Conservation (phyloP, 2,329 filamentous ascomycete species). For the Stemphylium beticola region DNA sequence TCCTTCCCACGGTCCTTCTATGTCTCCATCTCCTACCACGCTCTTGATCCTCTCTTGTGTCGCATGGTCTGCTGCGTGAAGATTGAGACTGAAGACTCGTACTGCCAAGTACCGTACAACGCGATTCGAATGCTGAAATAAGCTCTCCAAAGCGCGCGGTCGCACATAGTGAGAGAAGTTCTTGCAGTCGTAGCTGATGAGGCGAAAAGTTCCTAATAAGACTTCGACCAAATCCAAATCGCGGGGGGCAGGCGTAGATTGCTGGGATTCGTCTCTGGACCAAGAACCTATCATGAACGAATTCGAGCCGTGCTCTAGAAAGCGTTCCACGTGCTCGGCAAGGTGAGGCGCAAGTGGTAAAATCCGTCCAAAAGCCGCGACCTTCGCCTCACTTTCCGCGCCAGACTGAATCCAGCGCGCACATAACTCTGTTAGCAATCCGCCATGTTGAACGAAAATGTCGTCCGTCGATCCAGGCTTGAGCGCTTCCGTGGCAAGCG, state of each 20-base stretch:
- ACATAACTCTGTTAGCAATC: slow-evolving; percentile 80
- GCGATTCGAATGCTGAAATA: slow-evolving; percentile 66
- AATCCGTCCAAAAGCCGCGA: slow-evolving; percentile 78
- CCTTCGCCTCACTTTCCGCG: slow-evolving; percentile 45
- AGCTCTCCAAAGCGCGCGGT: slow-evolving; percentile 69
- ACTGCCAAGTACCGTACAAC: slow-evolving; percentile 81
- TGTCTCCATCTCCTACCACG: slow-evolving; percentile 67
- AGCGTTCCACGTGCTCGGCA: slow-evolving; percentile 70
- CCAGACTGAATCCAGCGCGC: slow-evolving; percentile 72
- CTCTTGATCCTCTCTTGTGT: slow-evolving; percentile 72
- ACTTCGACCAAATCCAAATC: slow-evolving; percentile 47
- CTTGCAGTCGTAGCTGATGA: slow-evolving; percentile 76
- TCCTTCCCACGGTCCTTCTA: slow-evolving; percentile 78
- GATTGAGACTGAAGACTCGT: slow-evolving; percentile 77
- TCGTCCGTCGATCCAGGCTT: slow-evolving; percentile 72
- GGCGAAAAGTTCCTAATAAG: slow-evolving; percentile 75
- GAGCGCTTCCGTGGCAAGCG: slow-evolving; percentile 54
- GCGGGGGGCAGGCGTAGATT: neutral
- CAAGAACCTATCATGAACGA: slow-evolving; percentile 30
- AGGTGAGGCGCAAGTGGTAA: slow-evolving; percentile 83
- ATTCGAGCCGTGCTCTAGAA: slow-evolving; percentile 41
- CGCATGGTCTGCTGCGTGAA: slow-evolving; percentile 80
- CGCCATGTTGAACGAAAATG: slow-evolving; percentile 76
- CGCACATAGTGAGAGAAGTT: slow-evolving; percentile 70
- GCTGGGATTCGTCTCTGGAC: neutral